Evolutionary conservation across 2,329 filamentous ascomycete genomes (phyloP), one percentile per base, ranked within the genome.

Genomic region (Cordyceps sp.): DNA sequence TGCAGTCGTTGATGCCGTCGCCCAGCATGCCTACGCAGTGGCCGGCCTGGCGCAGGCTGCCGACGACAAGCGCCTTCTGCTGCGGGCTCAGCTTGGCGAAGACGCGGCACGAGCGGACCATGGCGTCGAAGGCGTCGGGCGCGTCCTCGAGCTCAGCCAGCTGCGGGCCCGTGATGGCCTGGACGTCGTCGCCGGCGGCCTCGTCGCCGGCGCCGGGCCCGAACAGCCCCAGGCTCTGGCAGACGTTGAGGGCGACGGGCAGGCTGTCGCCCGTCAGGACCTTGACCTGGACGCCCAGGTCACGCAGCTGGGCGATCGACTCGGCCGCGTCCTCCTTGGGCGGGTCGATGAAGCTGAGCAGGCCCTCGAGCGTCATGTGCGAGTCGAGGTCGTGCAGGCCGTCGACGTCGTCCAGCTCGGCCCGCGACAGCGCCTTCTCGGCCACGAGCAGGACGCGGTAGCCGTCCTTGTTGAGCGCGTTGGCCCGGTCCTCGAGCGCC

Each of bases 1-100:
- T 40, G 35, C 45, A 48, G 35, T 49, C 46, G 29, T 49, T 49
- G 38, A 49, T 44, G 17, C 46, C 46, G 27, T 49, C 46, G 5
- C 46, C 46, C 13, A 47, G 37, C 45, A 49, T 49, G 5, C 46
- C 45, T 1, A 49, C 46, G 27, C 41, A 44, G 31, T 46, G 33
- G 4, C 45, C 46, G 3, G 39, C 36, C 21, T 35, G 38, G 21
- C 37, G 39, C 10, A 49, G 36, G 20, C 40, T 43, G 13, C 36
- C 37, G 13, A 48, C 33, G 16, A 49, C 41, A n/a, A 38, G 26
- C 5, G 41, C 41, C 33, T 49, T 49, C 29, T 49, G 46, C 5
- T 36, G 37, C 0, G 46, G 46, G 1, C 41, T 43, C 22, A 49
- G 37, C 34, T 48, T 49, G 32, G 46, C 45, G 36, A 49, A 47